Conservation (phyloP, 306 rosid species). For the Benincasa hispida region DNA sequence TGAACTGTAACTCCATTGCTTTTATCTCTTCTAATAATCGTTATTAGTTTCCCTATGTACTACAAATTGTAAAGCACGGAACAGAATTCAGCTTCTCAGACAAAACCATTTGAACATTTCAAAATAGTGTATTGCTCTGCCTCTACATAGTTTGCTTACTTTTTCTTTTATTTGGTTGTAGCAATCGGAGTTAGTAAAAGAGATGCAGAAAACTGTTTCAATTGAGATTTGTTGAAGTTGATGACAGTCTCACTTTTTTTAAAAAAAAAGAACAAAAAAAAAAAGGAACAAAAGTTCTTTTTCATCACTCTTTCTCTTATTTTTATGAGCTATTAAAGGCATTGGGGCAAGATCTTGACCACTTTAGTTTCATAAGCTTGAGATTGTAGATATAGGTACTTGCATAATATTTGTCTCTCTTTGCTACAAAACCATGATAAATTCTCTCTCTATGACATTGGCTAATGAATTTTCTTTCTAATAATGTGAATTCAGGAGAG, state of each 20-base stretch:
- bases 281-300: slow-evolving; percentile 53
- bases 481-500: slow-evolving; percentile 51
- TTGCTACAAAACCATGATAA: neutral
- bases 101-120: neutral
- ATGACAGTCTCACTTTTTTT: slow-evolving; percentile 23
- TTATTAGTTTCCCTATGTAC: neutral
- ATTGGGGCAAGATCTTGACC: slow-evolving; percentile 62
- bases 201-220: slow-evolving; percentile 10
- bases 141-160: neutral
- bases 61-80: neutral
- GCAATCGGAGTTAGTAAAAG: slow-evolving; percentile 11
- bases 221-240: slow-evolving; percentile 28
- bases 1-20: neutral
- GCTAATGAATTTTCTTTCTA: slow-evolving; percentile 5
- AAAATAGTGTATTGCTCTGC: neutral
- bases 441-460: neutral
- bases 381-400: slow-evolving; percentile 22
- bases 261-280: neutral
- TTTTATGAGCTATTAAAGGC: slow-evolving; percentile 65
- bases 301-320: slow-evolving; percentile 79
- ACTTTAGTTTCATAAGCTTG: slow-evolving; percentile 50
- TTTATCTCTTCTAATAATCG: neutral
- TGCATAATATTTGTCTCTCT: neutral
- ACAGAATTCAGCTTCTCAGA: slow-evolving; percentile 3
- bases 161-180: neutral